Conservation (phyloP, 352 stramenopile species). For the Globisporangium cederbergense region DNA sequence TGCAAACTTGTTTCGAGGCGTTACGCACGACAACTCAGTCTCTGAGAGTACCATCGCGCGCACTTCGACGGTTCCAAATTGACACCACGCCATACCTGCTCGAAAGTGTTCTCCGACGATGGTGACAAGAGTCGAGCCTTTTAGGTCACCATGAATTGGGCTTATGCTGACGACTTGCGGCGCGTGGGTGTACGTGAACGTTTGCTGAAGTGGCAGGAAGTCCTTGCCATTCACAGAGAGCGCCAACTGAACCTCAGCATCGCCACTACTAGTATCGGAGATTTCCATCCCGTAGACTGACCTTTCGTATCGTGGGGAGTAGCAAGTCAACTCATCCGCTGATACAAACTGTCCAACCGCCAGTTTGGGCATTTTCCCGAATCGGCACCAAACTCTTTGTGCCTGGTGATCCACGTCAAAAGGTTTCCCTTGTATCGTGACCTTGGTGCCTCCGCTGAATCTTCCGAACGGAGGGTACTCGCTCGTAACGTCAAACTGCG, state of each 20-base stretch:
- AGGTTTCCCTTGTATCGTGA: constrained; percentile 51
- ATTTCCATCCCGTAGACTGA: not conserved
- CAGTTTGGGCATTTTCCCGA: constrained; percentile 36
- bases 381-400: constrained; percentile 56
- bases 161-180: constrained; percentile 41
- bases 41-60: constrained; percentile 37
- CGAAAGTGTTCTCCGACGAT: constrained; percentile 42
- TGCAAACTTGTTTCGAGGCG: constrained; percentile 31
- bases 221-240: constrained; percentile 75
- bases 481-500: constrained; percentile 34
- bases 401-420: constrained; percentile 25
- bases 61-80: constrained; percentile 37
- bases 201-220: constrained; percentile 43
- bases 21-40: constrained; percentile 35
- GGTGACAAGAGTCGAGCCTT: constrained; percentile 55
- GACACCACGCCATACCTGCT: constrained; percentile 36
- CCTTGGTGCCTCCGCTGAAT: constrained; percentile 44
- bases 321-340: constrained; percentile 32
- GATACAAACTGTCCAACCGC: constrained; percentile 25
- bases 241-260: constrained; percentile 25
- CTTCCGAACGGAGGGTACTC: constrained; percentile 48
- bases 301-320: constrained; percentile 24
- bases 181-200: constrained; percentile 48
- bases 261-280: not conserved
- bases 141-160: constrained; percentile 42